Percentiles rank a stretch among this genome's conserved stretches.
phyloP scores from a whole-genome alignment of 2,329 filamentous ascomycete genomes.

The Lachnellula hyalina region DNA sequence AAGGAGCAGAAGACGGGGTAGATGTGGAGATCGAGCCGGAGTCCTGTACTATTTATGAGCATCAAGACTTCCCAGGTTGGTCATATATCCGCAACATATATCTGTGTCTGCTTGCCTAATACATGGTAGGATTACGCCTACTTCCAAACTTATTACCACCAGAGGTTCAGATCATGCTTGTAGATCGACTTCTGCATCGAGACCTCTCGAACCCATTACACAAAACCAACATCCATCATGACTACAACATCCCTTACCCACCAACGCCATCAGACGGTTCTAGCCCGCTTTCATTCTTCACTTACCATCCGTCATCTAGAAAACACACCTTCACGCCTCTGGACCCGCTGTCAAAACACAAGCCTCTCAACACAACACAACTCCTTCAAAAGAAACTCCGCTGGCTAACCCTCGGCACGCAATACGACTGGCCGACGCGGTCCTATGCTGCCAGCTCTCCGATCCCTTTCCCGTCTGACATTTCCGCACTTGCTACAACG shows the following conservation, averaged over 20 bases:
- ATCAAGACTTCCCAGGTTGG: slow-evolving; percentile 28
- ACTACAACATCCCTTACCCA: slow-evolving; percentile 65
- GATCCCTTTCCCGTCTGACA: slow-evolving; percentile 69
- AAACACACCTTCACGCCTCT: slow-evolving; percentile 59
- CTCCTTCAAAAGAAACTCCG: slow-evolving; percentile 77
- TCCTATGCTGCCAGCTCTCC: slow-evolving; percentile 63
- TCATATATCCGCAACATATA: neutral
- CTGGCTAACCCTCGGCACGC: slow-evolving; percentile 89
- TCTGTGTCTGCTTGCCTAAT: neutral
- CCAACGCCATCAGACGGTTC: slow-evolving; percentile 8
- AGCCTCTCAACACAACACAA: slow-evolving; percentile 62
- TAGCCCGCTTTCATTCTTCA: slow-evolving; percentile 47
- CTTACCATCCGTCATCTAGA: slow-evolving; percentile 47
- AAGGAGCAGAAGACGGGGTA: neutral
- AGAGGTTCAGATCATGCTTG: slow-evolving; percentile 61
- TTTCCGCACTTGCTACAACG: slow-evolving; percentile 59
- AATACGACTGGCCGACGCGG: slow-evolving; percentile 92
- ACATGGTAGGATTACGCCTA: slow-evolving; percentile 50
- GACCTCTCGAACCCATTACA: slow-evolving; percentile 71
- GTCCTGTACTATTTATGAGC: slow-evolving; percentile 28
- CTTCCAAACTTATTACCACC: slow-evolving; percentile 70
- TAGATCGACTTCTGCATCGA: slow-evolving; percentile 70
- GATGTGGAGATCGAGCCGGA: slow-evolving; percentile 5
- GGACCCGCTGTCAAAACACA: slow-evolving; percentile 56
- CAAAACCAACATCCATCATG: slow-evolving; percentile 80